Conservation (phyloP, 371 early-diverging fungal species). For the Mucor racemosus region DNA sequence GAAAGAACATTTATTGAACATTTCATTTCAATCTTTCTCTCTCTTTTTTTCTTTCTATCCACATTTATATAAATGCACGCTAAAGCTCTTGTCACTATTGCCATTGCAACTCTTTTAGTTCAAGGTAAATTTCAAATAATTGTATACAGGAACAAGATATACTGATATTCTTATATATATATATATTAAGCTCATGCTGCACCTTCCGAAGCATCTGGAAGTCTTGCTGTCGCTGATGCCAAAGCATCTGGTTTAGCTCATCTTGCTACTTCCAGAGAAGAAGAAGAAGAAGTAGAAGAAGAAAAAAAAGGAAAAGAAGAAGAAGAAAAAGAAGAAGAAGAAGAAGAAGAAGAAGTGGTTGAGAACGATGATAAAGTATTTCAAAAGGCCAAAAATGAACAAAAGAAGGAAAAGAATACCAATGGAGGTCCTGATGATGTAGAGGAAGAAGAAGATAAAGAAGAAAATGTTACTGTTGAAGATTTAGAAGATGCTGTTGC, state of each 20-base stretch:
- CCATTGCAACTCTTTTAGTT: conserved; percentile 24
- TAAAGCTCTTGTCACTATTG: conserved; percentile 23
- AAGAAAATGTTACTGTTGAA: conserved; percentile 10
- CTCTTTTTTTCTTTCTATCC: neutral
- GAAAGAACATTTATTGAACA: neutral
- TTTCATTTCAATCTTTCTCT: neutral
- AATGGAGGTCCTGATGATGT: conserved; percentile 1
- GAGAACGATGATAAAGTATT: neutral
- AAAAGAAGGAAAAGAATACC: neutral
- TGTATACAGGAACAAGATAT: neutral
- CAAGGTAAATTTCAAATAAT: conserved; percentile 9
- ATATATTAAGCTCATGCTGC: neutral
- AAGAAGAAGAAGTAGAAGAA: neutral
- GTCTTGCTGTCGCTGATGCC: neutral
- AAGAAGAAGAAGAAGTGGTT: neutral
- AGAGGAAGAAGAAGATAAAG: conserved; percentile 9
- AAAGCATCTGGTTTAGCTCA: neutral
- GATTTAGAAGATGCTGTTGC: neutral
- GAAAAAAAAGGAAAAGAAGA: neutral
- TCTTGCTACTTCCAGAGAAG: neutral
- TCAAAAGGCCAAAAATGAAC: neutral
- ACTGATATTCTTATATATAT: too few species aligned
- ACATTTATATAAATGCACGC: conserved; percentile 14
- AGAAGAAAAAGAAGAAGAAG: neutral
- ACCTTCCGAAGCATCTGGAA: neutral